phyloP scores from a whole-genome alignment of 306 rosid species.

The Cicer pinnatifidum region DNA sequence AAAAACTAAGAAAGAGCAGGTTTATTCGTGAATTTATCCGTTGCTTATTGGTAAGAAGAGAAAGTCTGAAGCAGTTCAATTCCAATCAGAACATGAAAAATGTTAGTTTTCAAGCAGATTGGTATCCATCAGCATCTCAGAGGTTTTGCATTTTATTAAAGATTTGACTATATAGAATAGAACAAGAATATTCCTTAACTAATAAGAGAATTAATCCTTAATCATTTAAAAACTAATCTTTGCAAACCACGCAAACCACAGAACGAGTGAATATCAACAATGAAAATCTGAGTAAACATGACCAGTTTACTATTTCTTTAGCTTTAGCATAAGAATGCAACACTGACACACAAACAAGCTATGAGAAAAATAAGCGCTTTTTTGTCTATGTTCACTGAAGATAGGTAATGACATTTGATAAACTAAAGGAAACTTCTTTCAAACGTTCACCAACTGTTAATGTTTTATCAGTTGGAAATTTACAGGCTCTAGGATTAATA shows the following conservation, averaged over 20 bases:
- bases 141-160: not conserved
- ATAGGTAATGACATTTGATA: not conserved
- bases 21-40: not conserved
- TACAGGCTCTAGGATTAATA: not conserved
- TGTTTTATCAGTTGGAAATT: not conserved
- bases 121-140: not conserved
- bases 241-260: constrained; percentile 3
- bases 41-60: constrained; percentile 8
- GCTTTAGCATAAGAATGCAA: not conserved
- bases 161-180: not conserved
- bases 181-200: not conserved
- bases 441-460: not conserved
- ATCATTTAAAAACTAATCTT: not conserved
- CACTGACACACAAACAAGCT: not conserved
- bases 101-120: constrained; percentile 4
- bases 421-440: not conserved
- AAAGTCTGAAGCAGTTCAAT: constrained; percentile 7
- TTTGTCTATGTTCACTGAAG: not conserved
- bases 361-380: not conserved
- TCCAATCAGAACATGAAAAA: constrained; percentile 12
- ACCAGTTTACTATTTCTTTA: not conserved
- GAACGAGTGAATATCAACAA: not conserved
- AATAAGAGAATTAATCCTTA: not conserved
- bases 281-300: not conserved
- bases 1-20: not conserved